Percentiles rank a stretch among this genome's conserved stretches.
phyloP scores from a whole-genome alignment of 345 rosid genomes.

The Bretschneidera sinensis region DNA sequence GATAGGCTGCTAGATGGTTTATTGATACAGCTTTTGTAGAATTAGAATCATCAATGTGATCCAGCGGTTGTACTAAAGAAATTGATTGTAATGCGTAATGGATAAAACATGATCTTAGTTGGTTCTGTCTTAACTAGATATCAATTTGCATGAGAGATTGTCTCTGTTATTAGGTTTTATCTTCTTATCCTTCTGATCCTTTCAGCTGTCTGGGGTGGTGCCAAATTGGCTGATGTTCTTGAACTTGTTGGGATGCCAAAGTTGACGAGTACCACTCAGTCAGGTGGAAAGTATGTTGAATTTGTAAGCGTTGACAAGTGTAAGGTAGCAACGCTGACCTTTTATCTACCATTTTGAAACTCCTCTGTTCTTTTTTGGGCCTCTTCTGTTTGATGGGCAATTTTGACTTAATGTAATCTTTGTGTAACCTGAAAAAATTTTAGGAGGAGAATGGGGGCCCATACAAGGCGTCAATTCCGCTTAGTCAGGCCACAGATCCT shows the following conservation, averaged over 20 bases:
- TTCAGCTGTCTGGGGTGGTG: conserved; percentile 90
- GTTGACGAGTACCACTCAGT: conserved; percentile 39
- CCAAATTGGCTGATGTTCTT: conserved; percentile 77
- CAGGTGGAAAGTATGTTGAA: conserved; percentile 86
- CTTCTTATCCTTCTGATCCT: conserved; percentile 14
- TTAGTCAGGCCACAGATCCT: conserved; percentile 78
- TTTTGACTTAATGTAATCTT: neutral
- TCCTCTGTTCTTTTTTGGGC: conserved; percentile 1
- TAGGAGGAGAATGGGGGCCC: conserved; percentile 99
- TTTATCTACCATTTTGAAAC: neutral
- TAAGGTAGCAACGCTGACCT: conserved; percentile 45
- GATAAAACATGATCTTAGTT: neutral
- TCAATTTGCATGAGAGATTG: neutral
- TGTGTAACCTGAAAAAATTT: conserved; percentile 7
- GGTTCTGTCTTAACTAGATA: neutral
- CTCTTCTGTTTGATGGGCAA: neutral
- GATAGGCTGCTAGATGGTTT: neutral
- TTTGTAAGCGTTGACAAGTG: conserved; percentile 94
- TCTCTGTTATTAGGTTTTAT: neutral
- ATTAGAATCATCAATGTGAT: neutral
- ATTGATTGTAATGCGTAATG: neutral
- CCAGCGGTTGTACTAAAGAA: neutral
- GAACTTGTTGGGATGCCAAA: conserved; percentile 76
- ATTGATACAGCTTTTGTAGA: neutral
- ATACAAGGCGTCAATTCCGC: conserved; percentile 89